Evolutionary conservation across 345 rosid genomes (phyloP), one percentile per base, ranked within the genome.

Genomic region (Sonneratia caseolaris): DNA sequence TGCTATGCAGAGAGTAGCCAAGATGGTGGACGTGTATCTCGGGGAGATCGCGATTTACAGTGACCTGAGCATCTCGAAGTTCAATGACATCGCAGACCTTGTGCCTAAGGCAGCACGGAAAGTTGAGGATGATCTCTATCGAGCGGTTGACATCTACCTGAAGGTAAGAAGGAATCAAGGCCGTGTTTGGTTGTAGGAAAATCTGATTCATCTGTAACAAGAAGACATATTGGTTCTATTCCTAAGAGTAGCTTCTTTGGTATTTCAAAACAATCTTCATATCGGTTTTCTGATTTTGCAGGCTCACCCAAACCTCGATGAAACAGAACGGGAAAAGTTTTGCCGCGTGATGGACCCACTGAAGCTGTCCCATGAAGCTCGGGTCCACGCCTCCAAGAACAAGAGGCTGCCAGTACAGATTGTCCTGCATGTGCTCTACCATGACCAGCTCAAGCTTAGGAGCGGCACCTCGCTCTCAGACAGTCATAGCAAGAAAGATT

Each of bases 381-480:
- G 97, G 71, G 79, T 87, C 19, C 98, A 94, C 57, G 97, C 98
- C 42, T 91, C 98, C 36, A 87, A 91, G 76, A 94, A 94, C 92
- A 94, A 91, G 79, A 78, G 98, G 14, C 68, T 94, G 55, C 98
- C 98, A 0, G 96, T 89, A 5, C 91, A 88, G 69, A 82, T 88
- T 7, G 93, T 91, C 32, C 77, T 91, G 35, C 96, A 90, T 53
- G 88, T 96, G 0, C 83, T 94, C 68, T 91, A 90, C 81, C 87
- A 88, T 37, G 97, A 94, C 70, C 92, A 90, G 80, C 87, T 91
- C 64, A 91, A 87, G 85, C 79, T 91, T 10, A 82, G 96, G 75
- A 90, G 98, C 16, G 92, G 91, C 1, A 68, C 56, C 3, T 86
- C 18, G 47, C 32, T 27, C 32, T 27, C 32, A 27, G 47, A 79